phyloP scores from a whole-genome alignment of 176 grass and related monocot genomes.

The Hordeum marinum region DNA sequence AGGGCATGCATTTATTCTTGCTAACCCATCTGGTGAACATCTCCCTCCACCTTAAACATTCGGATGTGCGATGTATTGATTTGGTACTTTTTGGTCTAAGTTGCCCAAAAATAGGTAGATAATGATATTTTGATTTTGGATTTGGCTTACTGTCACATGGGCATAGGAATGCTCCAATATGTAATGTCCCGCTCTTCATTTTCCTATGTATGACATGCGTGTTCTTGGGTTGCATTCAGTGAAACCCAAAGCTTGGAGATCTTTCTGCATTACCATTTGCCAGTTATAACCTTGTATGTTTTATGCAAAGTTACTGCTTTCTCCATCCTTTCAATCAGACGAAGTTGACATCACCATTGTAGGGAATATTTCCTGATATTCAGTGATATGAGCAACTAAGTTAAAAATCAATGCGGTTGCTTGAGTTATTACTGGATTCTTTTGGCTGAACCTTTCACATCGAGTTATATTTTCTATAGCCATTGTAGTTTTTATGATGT shows the following conservation, averaged over 20 bases:
- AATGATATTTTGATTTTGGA: conserved; percentile 2
- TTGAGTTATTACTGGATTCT: neutral
- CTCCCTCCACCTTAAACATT: neutral
- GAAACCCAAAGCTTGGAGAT: neutral
- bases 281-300: neutral
- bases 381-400: neutral
- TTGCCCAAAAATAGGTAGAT: neutral
- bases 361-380: neutral
- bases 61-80: neutral
- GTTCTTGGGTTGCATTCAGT: neutral
- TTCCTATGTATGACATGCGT: neutral
- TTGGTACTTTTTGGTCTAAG: neutral
- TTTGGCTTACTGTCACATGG: neutral
- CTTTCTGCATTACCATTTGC: neutral
- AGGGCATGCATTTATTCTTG: neutral
- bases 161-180: neutral
- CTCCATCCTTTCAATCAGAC: conserved; percentile 4
- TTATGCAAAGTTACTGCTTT: conserved; percentile 6
- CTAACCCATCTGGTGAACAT: neutral
- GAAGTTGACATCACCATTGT: neutral
- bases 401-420: neutral
- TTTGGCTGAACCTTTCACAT: conserved; percentile 11
- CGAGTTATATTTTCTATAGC: neutral
- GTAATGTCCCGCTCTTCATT: conserved; percentile 11
- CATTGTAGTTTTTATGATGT: neutral